A percentile compares a stretch with the other conserved stretches of the same genome.
phyloP scores from a whole-genome alignment of 2,329 filamentous ascomycete species.

The Fusarium sp. region DNA sequence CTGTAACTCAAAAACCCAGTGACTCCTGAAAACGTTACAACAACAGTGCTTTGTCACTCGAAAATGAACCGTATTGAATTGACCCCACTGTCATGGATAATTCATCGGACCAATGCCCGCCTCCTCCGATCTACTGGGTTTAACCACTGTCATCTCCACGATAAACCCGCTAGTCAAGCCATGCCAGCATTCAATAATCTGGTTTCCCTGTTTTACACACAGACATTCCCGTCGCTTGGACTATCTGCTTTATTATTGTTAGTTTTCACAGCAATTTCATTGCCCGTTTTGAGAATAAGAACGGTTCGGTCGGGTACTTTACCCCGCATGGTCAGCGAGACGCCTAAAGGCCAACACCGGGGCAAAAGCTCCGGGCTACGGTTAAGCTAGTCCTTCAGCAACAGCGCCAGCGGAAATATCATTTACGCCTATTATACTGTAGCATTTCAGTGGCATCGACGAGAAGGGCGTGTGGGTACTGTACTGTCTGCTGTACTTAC shows the following conservation, averaged over 20 bases:
- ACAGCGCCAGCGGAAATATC: not conserved
- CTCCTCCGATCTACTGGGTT: slow-evolving; percentile 6
- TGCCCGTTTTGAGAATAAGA: not conserved
- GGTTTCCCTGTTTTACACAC: slow-evolving; percentile 22
- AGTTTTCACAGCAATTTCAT: not conserved
- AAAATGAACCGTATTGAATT: not conserved
- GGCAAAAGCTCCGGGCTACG: slow-evolving; percentile 20
- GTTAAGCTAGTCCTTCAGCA: not conserved
- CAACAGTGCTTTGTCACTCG: not conserved
- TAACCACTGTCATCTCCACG: slow-evolving; percentile 20
- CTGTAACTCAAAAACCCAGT: not conserved
- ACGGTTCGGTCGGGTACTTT: not conserved
- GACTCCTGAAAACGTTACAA: not conserved
- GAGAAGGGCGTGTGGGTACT: not conserved
- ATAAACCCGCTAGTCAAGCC: slow-evolving; percentile 35
- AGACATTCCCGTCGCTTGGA: slow-evolving; percentile 14
- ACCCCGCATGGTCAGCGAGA: not conserved
- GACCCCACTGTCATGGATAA: not conserved
- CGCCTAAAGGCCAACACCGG: not conserved
- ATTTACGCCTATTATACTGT: not conserved
- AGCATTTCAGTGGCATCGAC: not conserved
- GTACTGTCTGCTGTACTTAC: not conserved
- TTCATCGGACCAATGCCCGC: slow-evolving; percentile 24
- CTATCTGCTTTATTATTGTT: not conserved
- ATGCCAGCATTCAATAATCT: slow-evolving; percentile 2